Evolutionary conservation across 73 alveolate genomes (phyloP), one percentile per base, ranked within the genome.

Genomic region (Symbiodinium natans): DNA sequence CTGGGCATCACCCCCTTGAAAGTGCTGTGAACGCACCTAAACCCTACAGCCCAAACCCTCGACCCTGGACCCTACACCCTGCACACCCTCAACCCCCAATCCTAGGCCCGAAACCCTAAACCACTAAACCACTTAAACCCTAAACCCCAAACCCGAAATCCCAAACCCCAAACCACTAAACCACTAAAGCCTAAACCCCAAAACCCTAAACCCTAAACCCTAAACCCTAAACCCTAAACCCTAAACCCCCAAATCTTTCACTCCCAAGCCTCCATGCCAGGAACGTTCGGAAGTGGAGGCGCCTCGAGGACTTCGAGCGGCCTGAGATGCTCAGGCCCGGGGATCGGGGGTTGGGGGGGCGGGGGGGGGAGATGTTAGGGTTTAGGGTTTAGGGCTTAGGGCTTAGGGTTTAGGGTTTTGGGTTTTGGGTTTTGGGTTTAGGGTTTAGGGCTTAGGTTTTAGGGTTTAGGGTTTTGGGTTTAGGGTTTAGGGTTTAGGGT

Each of bases 271-370:
- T n/a, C 31, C 74, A 15, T 63, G 63, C 41, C 40, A 90, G 98
- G 98, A 92, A 92, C 40, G 89, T 92, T 38, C 87, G 98, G 29
- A 82, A 82, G 41, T 92, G 98, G 98, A 38, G 89, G 40, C 75
- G 98, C 41, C 34, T 92, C 42, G 98, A 92, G 77, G 98, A 92
- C 90, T 92, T 92, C 56, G 98, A 92, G 29, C 77, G 77, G 31
- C 98, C 98, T 0, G 98, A 92, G 82, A 92, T 92, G 87, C 98
- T 73, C 36, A 92, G 95, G 77, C 77, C 2, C 31, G 10, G 36
- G 77, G 34, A 11, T 63, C 34, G 31, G 7, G 77, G 6, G 36
- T 1, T 63, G 0, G 59, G 19, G 31, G 75, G 0, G 29, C 33
- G 5, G 31, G 74, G 74, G 74, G 25, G 5, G 5, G 15, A n/a